Conservation (phyloP, 1,284 basidiomycete genomes). For the Ganoderma lucidum region DNA sequence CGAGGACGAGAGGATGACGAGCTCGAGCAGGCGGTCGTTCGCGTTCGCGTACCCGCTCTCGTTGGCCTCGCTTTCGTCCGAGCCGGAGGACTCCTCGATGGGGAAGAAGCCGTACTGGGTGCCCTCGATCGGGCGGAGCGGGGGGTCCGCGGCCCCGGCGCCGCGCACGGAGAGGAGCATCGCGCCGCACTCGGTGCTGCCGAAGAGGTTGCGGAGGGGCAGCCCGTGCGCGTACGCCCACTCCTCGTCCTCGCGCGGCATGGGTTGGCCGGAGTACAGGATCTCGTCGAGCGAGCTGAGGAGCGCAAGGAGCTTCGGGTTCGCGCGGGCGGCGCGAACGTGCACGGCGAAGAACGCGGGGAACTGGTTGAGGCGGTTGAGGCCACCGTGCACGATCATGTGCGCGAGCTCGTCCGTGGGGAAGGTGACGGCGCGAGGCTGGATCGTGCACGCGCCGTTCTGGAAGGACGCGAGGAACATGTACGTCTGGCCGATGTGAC, state of each 20-base stretch:
- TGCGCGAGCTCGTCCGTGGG: slow-evolving; percentile 69
- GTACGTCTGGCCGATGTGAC: slow-evolving; percentile 43
- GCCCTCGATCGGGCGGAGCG: slow-evolving; percentile 52
- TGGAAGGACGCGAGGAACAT: slow-evolving; percentile 73
- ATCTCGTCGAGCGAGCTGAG: slow-evolving; percentile 65
- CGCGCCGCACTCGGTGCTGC: slow-evolving; percentile 75
- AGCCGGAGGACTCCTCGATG: slow-evolving; percentile 43
- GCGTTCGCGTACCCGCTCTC: slow-evolving; percentile 54
- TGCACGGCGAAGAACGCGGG: slow-evolving; percentile 69
- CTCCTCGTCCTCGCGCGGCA: slow-evolving; percentile 68
- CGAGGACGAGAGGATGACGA: slow-evolving; percentile 68
- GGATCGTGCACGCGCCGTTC: slow-evolving; percentile 75
- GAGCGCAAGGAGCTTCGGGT: slow-evolving; percentile 65
- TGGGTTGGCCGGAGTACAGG: slow-evolving; percentile 68
- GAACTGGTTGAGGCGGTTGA: slow-evolving; percentile 78
- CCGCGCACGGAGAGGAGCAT: slow-evolving; percentile 66
- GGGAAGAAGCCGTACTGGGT: slow-evolving; percentile 67
- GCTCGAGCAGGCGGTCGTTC: slow-evolving; percentile 59
- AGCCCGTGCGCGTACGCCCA: slow-evolving; percentile 66
- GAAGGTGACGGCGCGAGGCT: slow-evolving; percentile 69
- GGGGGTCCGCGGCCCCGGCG: slow-evolving; percentile 45
- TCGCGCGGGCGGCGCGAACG: slow-evolving; percentile 61
- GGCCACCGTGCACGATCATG: slow-evolving; percentile 69
- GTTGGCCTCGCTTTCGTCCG: slow-evolving; percentile 37
- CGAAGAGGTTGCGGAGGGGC: slow-evolving; percentile 71